These are phyloP conservation scores for Melianthus villosus DNA, from an alignment of 441 rosid genomes.

Conservation along the genomic window DNA sequence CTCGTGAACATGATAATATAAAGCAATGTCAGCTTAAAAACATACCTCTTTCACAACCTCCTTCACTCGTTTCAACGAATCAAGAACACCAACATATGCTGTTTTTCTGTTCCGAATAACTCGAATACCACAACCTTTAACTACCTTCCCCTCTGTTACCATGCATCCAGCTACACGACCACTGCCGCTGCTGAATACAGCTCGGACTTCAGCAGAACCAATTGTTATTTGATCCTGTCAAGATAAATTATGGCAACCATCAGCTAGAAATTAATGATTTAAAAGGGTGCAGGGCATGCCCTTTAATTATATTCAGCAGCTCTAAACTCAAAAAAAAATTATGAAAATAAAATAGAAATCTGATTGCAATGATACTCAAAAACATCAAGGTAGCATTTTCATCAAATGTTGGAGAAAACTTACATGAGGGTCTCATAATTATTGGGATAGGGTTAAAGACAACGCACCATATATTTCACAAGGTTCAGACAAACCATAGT, in stretches of 20 bases:
- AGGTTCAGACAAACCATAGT: too few species aligned
- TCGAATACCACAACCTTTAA: conserved; percentile 70
- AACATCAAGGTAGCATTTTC: too few species aligned
- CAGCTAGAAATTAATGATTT: conserved; percentile 5
- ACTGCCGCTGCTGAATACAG: conserved; percentile 88
- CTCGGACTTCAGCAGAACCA: conserved; percentile 83
- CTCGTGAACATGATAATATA: not conserved
- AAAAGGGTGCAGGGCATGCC: not conserved
- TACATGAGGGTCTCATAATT: too few species aligned
- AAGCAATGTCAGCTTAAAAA: not conserved
- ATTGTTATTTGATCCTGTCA: conserved; percentile 64
- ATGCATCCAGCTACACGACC: conserved; percentile 97
- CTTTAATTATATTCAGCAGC: too few species aligned
- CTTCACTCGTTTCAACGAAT: conserved; percentile 78
- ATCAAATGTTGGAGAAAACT: too few species aligned
- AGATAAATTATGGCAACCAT: conserved; percentile 12
- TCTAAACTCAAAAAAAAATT: too few species aligned
- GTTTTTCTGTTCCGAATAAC: conserved; percentile 52
- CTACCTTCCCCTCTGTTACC: conserved; percentile 80
- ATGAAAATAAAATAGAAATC: too few species aligned
- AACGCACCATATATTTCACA: too few species aligned
- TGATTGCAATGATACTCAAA: too few species aligned
- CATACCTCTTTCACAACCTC: conserved; percentile 86
- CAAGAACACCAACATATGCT: conserved; percentile 53
- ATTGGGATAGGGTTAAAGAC: too few species aligned